A percentile compares a stretch with the other conserved stretches of the same genome.
phyloP scores from a whole-genome alignment of 1,284 basidiomycete species.

The Cutaneotrichosporon spelunceum region DNA sequence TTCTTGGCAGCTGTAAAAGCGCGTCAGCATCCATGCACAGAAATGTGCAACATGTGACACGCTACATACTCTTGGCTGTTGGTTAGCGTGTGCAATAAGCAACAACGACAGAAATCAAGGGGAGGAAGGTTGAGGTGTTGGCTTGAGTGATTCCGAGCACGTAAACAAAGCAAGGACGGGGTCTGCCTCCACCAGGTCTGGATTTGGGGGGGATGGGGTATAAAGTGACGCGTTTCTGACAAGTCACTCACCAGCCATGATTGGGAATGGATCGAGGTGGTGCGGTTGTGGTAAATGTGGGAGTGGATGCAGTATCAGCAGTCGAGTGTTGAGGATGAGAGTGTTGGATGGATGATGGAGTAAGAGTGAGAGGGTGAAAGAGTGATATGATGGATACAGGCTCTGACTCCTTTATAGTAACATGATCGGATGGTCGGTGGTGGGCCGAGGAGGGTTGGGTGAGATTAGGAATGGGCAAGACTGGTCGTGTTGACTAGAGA shows the following conservation, averaged over 20 bases:
- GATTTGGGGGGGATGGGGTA: no score
- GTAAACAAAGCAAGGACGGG: not conserved
- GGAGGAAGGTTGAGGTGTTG: not conserved
- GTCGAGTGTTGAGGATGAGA: not conserved
- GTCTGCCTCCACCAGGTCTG: no score
- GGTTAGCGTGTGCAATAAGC: not conserved
- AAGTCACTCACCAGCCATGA: conserved; percentile 44
- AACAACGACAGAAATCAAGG: not conserved
- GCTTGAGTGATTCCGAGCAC: not conserved
- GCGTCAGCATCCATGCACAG: not conserved
- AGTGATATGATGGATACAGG: no score
- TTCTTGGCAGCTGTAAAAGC: conserved; percentile 27
- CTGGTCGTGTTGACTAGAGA: no score
- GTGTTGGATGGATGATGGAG: not conserved
- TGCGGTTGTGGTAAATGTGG: not conserved
- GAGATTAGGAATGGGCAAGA: no score
- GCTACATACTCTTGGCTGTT: not conserved
- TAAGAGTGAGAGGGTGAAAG: no score
- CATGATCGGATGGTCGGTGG: no score
- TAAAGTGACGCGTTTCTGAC: no score
- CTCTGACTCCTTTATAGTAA: no score
- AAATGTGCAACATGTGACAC: not conserved
- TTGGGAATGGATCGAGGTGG: not conserved
- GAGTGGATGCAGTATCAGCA: no score
- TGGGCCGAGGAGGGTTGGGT: no score